Conservation (phyloP, 768 basidiomycete species). For the Mycena vitilis region DNA sequence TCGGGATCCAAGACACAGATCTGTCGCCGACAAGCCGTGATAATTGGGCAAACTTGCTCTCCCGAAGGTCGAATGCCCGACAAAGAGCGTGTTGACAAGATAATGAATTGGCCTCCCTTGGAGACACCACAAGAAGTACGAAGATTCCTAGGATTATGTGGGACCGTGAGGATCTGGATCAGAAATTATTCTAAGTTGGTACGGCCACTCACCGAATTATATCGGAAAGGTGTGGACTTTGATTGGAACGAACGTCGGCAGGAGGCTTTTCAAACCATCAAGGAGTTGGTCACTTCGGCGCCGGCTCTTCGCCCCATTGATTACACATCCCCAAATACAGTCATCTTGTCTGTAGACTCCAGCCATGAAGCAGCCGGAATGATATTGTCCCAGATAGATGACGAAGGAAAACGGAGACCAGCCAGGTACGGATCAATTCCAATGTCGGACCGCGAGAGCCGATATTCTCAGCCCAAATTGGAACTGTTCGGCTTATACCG, state of each 20-base stretch:
- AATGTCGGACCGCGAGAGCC: conserved; percentile 44
- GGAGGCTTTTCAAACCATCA: conserved; percentile 41
- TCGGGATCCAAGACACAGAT: conserved; percentile 47
- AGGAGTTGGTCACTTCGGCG: conserved; percentile 38
- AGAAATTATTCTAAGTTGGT: conserved; percentile 35
- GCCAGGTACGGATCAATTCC: conserved; percentile 49
- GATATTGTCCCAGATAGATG: conserved; percentile 46
- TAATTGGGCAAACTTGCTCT: conserved; percentile 46
- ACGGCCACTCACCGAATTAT: conserved; percentile 39
- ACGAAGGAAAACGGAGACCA: conserved; percentile 39
- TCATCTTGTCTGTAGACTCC: conserved; percentile 49
- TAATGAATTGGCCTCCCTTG: conserved; percentile 42
- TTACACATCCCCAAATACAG: conserved; percentile 39
- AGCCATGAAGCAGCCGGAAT: conserved; percentile 46
- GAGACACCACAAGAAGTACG: conserved; percentile 39
- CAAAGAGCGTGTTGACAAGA: conserved; percentile 27
- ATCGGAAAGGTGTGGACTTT: conserved; percentile 40
- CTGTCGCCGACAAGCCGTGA: conserved; percentile 34
- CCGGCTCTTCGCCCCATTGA: conserved; percentile 47
- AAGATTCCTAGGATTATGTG: conserved; percentile 45
- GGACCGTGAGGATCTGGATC: conserved; percentile 40
- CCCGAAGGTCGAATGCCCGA: conserved; percentile 45
- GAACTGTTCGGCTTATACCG: conserved; percentile 51
- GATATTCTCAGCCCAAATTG: conserved; percentile 53
- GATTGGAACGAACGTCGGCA: conserved; percentile 44